Percentiles rank a stretch among this genome's conserved stretches.
Conservation (phyloP, 371 early-diverging fungal genomes). For the Umbelopsis sp. region DNA sequence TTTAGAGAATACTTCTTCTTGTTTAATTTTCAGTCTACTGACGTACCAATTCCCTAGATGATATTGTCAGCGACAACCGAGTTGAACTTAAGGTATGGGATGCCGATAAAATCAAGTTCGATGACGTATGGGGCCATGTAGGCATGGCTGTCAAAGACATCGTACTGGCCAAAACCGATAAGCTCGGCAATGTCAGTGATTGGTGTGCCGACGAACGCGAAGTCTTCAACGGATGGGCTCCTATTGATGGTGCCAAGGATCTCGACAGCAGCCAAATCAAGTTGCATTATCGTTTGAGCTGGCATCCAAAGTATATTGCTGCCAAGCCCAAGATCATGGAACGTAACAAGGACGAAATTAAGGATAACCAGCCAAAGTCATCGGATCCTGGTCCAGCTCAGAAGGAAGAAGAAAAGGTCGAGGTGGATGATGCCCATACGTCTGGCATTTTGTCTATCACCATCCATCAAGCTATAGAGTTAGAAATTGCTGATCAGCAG, state of each 20-base stretch:
- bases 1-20: not conserved
- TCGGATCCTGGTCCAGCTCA: constrained; percentile 3
- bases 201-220: constrained; percentile 42
- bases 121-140: constrained; percentile 45
- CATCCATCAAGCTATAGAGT: constrained; percentile 43
- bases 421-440: constrained; percentile 31
- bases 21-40: not conserved
- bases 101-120: constrained; percentile 49
- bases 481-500: constrained; percentile 41
- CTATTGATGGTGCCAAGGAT: constrained; percentile 39
- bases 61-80: constrained; percentile 38
- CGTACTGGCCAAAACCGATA: constrained; percentile 36
- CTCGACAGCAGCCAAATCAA: constrained; percentile 34
- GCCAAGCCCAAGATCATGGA: constrained; percentile 27
- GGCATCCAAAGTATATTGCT: constrained; percentile 50
- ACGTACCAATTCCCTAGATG: constrained; percentile 26
- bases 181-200: constrained; percentile 36
- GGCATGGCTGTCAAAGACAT: constrained; percentile 39
- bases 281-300: constrained; percentile 41
- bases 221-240: constrained; percentile 49
- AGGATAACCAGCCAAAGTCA: constrained; percentile 18
- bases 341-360: constrained; percentile 21
- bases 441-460: constrained; percentile 41
- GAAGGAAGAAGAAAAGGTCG: constrained; percentile 19
- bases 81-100: constrained; percentile 52